Evolutionary conservation across 192 early-diverging fungal genomes (phyloP).

Genomic region (Pilobolus umbonatus): DNA sequence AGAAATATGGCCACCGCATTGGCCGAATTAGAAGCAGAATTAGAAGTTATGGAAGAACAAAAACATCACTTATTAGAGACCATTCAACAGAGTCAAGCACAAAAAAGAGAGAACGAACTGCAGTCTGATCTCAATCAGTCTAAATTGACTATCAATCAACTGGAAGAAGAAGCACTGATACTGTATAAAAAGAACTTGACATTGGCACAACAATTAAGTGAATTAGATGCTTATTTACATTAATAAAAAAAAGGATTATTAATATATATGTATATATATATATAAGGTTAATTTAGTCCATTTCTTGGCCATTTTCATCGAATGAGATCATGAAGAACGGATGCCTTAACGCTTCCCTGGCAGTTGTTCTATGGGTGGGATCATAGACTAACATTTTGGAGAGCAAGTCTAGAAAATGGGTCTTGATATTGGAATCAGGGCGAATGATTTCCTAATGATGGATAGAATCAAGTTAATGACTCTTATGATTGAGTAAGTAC

Average conservation of each 20-base stretch:
- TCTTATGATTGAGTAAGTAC: neutral
- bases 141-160: neutral
- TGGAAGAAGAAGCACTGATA: slow-evolving; percentile 10
- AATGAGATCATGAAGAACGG: slow-evolving; percentile 59
- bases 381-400: slow-evolving; percentile 74
- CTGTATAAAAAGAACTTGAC: slow-evolving; percentile 17
- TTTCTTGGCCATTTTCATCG: slow-evolving; percentile 6
- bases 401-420: slow-evolving; percentile 65
- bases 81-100: neutral
- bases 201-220: slow-evolving; percentile 13
- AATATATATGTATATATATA: neutral
- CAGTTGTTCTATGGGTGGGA: slow-evolving; percentile 71
- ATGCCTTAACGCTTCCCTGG: slow-evolving; percentile 79
- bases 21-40: slow-evolving; percentile 6
- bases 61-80: neutral
- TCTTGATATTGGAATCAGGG: slow-evolving; percentile 40
- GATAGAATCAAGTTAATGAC: slow-evolving; percentile 1
- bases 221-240: slow-evolving; percentile 6
- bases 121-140: neutral
- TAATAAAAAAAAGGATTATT: neutral
- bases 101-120: neutral
- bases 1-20: neutral
- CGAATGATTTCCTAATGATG: slow-evolving; percentile 42
- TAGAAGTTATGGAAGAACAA: neutral
- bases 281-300: neutral